Conservation (phyloP, 2,329 filamentous ascomycete species). For the Dactylellina leptospora region DNA sequence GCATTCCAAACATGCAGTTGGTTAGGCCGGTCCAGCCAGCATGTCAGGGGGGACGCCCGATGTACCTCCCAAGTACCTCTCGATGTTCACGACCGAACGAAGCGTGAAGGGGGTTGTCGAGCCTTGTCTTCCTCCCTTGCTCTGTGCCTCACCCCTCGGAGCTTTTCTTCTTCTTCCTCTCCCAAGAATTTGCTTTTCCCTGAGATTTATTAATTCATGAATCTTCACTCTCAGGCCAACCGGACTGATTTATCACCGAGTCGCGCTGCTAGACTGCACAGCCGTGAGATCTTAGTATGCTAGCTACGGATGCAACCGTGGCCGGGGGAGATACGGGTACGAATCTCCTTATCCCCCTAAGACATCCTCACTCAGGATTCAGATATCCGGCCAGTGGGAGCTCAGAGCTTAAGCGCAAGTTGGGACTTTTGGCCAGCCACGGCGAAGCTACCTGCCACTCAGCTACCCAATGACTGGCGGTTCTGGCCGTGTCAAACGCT, state of each 20-base stretch:
- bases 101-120: not conserved
- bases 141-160: constrained; percentile 40
- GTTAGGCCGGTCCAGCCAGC: constrained; percentile 6
- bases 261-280: not conserved
- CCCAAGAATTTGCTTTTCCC: not conserved
- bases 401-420: constrained; percentile 46
- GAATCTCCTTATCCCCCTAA: not conserved
- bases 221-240: constrained; percentile 16
- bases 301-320: constrained; percentile 42
- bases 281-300: too few species aligned
- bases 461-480: constrained; percentile 28
- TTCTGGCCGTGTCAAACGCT: constrained; percentile 33
- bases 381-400: constrained; percentile 32
- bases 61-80: constrained; percentile 42
- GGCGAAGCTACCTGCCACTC: constrained; percentile 7
- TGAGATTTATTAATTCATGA: constrained; percentile 5
- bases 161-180: constrained; percentile 33
- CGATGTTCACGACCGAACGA: constrained; percentile 2
- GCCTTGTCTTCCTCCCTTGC: constrained; percentile 26
- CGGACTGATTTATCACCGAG: not conserved
- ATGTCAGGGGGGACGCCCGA: constrained; percentile 22
- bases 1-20: constrained; percentile 28
- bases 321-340: constrained; percentile 22
- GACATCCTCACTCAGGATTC: not conserved
- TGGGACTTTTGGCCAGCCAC: not conserved